Base-by-base conservation (phyloP, 352 stramenopile species). In the Globisporangium cylindrosporum region DNA sequence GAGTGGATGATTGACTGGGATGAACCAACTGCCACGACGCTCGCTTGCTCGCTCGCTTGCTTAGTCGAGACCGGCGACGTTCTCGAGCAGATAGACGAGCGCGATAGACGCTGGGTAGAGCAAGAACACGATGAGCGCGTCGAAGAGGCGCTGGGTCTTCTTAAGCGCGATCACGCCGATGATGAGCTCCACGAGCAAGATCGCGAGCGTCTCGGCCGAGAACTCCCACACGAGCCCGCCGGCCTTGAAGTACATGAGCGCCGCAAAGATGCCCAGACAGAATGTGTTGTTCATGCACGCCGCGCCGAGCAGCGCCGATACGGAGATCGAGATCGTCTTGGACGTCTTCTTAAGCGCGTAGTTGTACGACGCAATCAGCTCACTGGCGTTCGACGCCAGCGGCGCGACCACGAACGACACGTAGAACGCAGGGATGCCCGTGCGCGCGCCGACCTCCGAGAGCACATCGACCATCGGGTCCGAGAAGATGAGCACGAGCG, bases 261-360 rank as follows among this genome's bases (percentile, higher is more conserved):
- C 88, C 70, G 98, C 96, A 69, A 99, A 99, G 72, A 99, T 98
- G 38, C 92, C 97, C 22, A 99, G 85, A 72, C 95, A 98, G 75
- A 99, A 99, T n/a, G 98, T 99, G 83, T 99, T 99, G 88, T 99
- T 99, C 97, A 99, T 99, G 75, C 93, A 98, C 15, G 96, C 97
- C 32, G 97, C 97, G 32, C 98, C 98, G 27, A 98, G 88, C 59
- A 98, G 82, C 57, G 91, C 82, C 54, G 95, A 91, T 36, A 99
- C 85, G 10, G 94, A 97, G 67, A 99, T 98, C 36, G 95, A 98
- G 55, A 99, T 99, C 22, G 93, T 98, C 81, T 98, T 99, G 70
- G 84, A 90, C 57, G 96, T 99, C 80, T 99, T 99, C 83, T 99
- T 99, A 43, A 92, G 80, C 51, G 97, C 96, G 77, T 99, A 99